A percentile compares a stretch with the other conserved stretches of the same genome.
Evolutionary conservation across 2,329 filamentous ascomycete species (phyloP).

Genomic region (Cladobotryum mycophilum): DNA sequence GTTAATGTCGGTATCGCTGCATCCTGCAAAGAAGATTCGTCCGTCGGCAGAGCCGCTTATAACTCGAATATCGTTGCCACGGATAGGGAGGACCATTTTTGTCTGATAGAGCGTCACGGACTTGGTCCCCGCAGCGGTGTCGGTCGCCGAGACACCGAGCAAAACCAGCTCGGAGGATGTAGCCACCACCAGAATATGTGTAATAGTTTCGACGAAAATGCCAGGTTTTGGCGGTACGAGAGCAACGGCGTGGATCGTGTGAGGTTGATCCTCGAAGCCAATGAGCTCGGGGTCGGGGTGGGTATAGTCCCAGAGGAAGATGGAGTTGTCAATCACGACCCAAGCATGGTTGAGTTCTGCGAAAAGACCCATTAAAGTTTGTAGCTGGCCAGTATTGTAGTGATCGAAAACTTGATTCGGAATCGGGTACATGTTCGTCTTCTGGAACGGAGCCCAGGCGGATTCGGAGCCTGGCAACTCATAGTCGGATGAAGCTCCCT

Average conservation of each 20-base stretch:
- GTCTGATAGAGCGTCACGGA: constrained; percentile 80
- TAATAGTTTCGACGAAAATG: constrained; percentile 83
- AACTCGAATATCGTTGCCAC: constrained; percentile 67
- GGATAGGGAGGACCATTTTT: constrained; percentile 71
- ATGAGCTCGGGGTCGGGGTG: constrained; percentile 85
- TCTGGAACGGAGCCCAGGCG: constrained; percentile 86
- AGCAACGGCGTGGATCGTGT: constrained; percentile 86
- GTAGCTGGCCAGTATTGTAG: constrained; percentile 79
- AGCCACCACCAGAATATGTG: constrained; percentile 81
- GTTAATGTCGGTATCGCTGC: constrained; percentile 76
- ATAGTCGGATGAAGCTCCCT: constrained; percentile 88
- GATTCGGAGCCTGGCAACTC: constrained; percentile 62
- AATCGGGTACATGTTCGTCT: constrained; percentile 78
- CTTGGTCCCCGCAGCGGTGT: constrained; percentile 62
- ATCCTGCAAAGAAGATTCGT: constrained; percentile 87
- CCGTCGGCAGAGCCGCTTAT: constrained; percentile 79
- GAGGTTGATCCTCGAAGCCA: constrained; percentile 82
- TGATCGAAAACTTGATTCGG: constrained; percentile 90
- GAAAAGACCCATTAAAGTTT: constrained; percentile 92
- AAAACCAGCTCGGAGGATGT: constrained; percentile 80
- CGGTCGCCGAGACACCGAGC: constrained; percentile 70
- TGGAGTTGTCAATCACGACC: constrained; percentile 89
- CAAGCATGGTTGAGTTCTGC: constrained; percentile 92
- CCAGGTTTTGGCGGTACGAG: constrained; percentile 77
- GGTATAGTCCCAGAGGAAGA: constrained; percentile 98